These are phyloP conservation scores for Amborella trichopoda DNA, from an alignment of 164 flowering plant genomes.

Conservation along the genomic window DNA sequence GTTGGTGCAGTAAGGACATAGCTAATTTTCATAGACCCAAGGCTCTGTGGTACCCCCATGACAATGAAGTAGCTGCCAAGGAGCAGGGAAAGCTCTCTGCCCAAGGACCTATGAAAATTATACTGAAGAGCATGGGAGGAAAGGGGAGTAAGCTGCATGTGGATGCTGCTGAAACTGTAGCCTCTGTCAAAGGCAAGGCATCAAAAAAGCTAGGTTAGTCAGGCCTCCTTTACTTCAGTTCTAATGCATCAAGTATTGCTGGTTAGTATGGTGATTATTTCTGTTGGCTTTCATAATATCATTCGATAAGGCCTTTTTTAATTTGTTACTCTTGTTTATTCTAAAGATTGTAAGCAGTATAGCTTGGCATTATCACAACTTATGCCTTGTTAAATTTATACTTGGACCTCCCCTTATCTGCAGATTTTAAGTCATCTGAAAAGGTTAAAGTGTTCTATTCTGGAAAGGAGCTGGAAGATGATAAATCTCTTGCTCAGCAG, in stretches of 20 bases:
- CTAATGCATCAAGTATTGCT: background rate
- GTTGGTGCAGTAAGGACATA: constrained; percentile 68
- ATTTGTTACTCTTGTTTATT: too few species aligned
- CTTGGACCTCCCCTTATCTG: constrained; percentile 2
- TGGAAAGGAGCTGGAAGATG: constrained; percentile 83
- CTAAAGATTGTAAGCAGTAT: too few species aligned
- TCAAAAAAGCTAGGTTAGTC: constrained; percentile 79
- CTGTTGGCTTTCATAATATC: too few species aligned
- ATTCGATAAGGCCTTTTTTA: too few species aligned
- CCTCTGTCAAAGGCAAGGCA: constrained; percentile 71
- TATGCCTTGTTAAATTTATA: too few species aligned
- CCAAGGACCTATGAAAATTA: constrained; percentile 76
- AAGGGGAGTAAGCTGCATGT: constrained; percentile 89
- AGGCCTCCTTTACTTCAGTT: too few species aligned
- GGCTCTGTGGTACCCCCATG: constrained; percentile 95
- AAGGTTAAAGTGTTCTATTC: constrained; percentile 56
- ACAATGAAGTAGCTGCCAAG: constrained; percentile 74
- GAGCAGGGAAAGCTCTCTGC: constrained; percentile 64
- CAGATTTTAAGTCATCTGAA: constrained; percentile 81
- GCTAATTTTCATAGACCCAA: constrained; percentile 94
- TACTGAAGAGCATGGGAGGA: constrained; percentile 92
- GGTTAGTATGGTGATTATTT: too few species aligned
- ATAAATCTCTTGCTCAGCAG: constrained; percentile 54
- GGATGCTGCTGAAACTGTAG: constrained; percentile 63
- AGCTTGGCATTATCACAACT: too few species aligned